phyloP scores from a whole-genome alignment of 495 filamentous ascomycete species.

The Aspergillus homomorphus region DNA sequence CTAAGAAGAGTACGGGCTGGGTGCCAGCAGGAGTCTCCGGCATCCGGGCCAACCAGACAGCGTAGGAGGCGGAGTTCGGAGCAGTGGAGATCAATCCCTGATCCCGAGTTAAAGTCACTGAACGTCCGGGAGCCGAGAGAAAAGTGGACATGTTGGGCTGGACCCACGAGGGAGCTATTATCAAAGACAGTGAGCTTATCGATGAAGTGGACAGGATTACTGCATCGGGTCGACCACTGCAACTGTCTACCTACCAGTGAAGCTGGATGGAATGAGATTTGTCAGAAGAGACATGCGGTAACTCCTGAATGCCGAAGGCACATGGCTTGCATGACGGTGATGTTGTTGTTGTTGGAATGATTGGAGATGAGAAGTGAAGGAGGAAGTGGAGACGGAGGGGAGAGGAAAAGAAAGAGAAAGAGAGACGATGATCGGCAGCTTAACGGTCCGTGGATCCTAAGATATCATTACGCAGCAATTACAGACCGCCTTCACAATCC shows the following conservation, averaged over 20 bases:
- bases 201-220: too few species aligned
- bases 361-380: not conserved
- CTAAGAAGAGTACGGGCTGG: not conserved
- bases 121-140: not conserved
- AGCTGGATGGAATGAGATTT: too few species aligned
- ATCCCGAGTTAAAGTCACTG: not conserved
- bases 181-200: too few species aligned
- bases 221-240: too few species aligned
- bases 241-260: too few species aligned
- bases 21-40: constrained; percentile 1
- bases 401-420: not conserved
- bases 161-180: not conserved
- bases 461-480: not conserved
- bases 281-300: too few species aligned
- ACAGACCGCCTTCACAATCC: not conserved
- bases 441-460: not conserved
- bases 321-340: not conserved
- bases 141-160: not conserved
- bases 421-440: constrained; percentile 1
- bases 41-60: constrained; percentile 10
- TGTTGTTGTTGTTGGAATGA: not conserved
- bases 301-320: too few species aligned
- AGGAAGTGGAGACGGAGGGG: not conserved
- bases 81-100: not conserved
- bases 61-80: not conserved